A percentile compares a stretch with the other conserved stretches of the same genome.
phyloP scores from a whole-genome alignment of 345 rosid species.

The Citrus glauca region DNA sequence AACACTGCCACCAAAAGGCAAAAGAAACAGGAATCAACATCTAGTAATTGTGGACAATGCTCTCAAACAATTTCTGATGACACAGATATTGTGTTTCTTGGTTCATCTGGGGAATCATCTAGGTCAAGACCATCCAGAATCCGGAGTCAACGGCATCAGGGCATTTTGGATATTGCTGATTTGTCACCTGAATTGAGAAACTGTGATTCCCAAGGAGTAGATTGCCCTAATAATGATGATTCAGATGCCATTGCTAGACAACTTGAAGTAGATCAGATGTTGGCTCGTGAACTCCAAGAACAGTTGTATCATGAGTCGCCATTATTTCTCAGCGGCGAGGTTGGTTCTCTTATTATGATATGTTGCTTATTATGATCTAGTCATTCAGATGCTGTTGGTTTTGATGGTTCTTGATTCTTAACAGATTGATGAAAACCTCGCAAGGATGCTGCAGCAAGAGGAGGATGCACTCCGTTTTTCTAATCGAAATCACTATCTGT shows the following conservation, averaged over 20 bases:
- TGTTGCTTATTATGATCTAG: not conserved
- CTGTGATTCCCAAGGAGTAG: conserved; percentile 14
- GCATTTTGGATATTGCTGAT: conserved; percentile 37
- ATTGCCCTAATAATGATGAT: conserved; percentile 30
- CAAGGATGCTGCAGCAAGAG: conserved; percentile 58
- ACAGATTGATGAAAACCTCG: conserved; percentile 65
- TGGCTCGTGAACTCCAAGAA: conserved; percentile 93
- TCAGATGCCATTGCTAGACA: conserved; percentile 65
- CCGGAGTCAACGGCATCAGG: conserved; percentile 25
- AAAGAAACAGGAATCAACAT: conserved; percentile 27
- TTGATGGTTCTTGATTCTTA: conserved; percentile 13
- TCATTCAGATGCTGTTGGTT: conserved; percentile 1
- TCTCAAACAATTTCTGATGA: conserved; percentile 35
- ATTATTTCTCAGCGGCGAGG: conserved; percentile 40
- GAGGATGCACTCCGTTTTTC: conserved; percentile 42
- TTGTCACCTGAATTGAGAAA: conserved; percentile 35
- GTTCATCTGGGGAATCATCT: conserved; percentile 55
- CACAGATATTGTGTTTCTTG: conserved; percentile 43
- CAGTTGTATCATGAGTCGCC: conserved; percentile 64
- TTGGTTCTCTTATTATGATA: conserved; percentile 20
- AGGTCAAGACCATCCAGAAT: conserved; percentile 51
- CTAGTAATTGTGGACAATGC: conserved; percentile 36
- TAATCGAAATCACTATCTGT: conserved; percentile 21
- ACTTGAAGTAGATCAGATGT: conserved; percentile 80
- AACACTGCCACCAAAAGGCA: conserved; percentile 32